Evolutionary conservation across 2,329 filamentous ascomycete genomes (phyloP).

Genomic region (Cytospora paraplurivora): DNA sequence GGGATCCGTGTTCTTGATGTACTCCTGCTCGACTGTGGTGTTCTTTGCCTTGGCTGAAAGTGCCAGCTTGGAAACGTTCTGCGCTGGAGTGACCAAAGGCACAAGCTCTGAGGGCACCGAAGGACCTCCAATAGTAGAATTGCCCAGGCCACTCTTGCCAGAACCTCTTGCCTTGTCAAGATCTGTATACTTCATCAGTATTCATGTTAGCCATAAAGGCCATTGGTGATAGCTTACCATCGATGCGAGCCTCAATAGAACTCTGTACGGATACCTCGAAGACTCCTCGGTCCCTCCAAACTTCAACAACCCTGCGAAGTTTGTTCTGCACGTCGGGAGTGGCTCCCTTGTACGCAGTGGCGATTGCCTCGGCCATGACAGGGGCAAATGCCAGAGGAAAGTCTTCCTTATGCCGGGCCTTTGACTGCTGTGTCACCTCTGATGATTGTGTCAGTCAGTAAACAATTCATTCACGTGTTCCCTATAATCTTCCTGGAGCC

Average conservation of each 20-base stretch:
- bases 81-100: conserved; percentile 73
- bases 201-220: background rate
- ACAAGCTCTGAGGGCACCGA: conserved; percentile 75
- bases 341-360: conserved; percentile 87
- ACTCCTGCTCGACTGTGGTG: conserved; percentile 76
- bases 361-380: conserved; percentile 86
- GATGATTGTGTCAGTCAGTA: conserved; percentile 14
- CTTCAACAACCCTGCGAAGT: conserved; percentile 84
- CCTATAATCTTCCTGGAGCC: background rate
- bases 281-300: conserved; percentile 85
- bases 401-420: conserved; percentile 87
- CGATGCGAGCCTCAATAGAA: conserved; percentile 76
- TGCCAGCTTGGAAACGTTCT: conserved; percentile 72
- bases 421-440: conserved; percentile 97
- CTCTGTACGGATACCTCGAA: conserved; percentile 81
- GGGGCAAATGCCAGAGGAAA: conserved; percentile 92
- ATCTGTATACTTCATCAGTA: conserved; percentile 46
- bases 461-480: background rate
- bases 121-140: conserved; percentile 68
- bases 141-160: conserved; percentile 54
- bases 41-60: conserved; percentile 67
- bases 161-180: conserved; percentile 62
- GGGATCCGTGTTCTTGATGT: conserved; percentile 78
- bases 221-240: conserved; percentile 58
- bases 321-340: conserved; percentile 85